Percentiles rank a stretch among this genome's conserved stretches.
These are phyloP conservation scores for Leptomonas pyrrhocoris DNA, from an alignment of 208 protist genomes.

Conservation along the genomic window DNA sequence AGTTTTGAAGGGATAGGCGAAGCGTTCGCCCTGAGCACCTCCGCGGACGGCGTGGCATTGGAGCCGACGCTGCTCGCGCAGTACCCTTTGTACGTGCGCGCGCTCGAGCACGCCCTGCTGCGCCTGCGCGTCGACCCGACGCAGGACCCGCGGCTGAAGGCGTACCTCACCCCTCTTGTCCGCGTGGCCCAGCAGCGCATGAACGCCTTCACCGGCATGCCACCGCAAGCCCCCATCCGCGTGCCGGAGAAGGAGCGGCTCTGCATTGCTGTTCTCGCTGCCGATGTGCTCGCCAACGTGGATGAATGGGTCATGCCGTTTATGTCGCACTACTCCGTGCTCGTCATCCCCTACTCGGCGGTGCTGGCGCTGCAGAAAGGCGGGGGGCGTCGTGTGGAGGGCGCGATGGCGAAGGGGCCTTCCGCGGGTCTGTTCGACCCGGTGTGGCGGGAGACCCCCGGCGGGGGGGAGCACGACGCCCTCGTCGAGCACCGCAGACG, in stretches of 20 bases:
- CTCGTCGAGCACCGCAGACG: constrained; percentile 56
- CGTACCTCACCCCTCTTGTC: constrained; percentile 70
- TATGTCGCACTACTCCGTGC: constrained; percentile 72
- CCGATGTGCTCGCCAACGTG: constrained; percentile 78
- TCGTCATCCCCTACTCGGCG: constrained; percentile 80
- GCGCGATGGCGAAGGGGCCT: constrained; percentile 36
- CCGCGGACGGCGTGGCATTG: constrained; percentile 33
- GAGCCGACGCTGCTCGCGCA: constrained; percentile 55
- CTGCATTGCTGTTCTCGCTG: constrained; percentile 74
- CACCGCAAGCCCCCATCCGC: constrained; percentile 69
- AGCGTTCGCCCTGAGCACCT: constrained; percentile 34
- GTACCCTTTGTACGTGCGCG: constrained; percentile 68
- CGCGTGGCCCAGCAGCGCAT: constrained; percentile 78
- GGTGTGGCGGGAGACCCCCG: constrained; percentile 44
- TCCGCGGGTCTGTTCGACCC: constrained; percentile 40
- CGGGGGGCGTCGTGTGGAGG: constrained; percentile 49
- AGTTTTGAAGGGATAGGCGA: not conserved
- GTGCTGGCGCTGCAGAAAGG: constrained; percentile 61
- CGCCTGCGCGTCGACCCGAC: constrained; percentile 62
- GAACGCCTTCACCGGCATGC: constrained; percentile 71
- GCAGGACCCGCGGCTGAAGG: constrained; percentile 51
- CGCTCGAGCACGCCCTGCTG: constrained; percentile 65
- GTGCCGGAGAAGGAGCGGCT: constrained; percentile 40
- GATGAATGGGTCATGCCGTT: constrained; percentile 80
- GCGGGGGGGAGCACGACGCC: constrained; percentile 37